Percentiles rank a stretch among this genome's conserved stretches.
phyloP scores from a whole-genome alignment of 1,139 yeast species.

The Geotrichum armillariae region DNA sequence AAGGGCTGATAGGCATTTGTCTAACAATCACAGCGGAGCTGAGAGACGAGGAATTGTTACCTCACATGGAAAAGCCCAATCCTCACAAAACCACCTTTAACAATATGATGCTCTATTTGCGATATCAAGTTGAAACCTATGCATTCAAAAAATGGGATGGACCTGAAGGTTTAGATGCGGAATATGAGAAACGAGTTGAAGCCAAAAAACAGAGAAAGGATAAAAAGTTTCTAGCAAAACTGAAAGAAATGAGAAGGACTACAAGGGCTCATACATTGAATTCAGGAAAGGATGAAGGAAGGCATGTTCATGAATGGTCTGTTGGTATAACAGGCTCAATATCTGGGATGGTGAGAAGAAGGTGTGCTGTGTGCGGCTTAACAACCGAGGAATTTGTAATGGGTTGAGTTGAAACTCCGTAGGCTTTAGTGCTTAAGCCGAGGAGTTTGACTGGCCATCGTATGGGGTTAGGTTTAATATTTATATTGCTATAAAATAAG shows the following conservation, averaged over 20 bases:
- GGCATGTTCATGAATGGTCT: constrained; percentile 82
- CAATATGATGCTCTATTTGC: constrained; percentile 85
- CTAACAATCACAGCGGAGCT: constrained; percentile 55
- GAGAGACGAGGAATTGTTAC: constrained; percentile 64
- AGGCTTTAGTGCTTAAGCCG: too few species aligned
- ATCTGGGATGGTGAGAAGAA: constrained; percentile 50
- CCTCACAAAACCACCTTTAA: constrained; percentile 90
- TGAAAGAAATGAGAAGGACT: constrained; percentile 83
- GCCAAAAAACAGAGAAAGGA: constrained; percentile 73
- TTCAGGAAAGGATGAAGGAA: constrained; percentile 42
- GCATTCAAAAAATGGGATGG: constrained; percentile 97
- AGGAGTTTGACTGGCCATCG: too few species aligned
- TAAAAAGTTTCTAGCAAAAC: constrained; percentile 69
- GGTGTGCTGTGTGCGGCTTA: constrained; percentile 83
- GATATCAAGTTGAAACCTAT: constrained; percentile 88
- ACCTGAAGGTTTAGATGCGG: constrained; percentile 82
- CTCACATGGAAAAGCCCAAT: constrained; percentile 84
- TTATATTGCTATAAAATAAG: neutral
- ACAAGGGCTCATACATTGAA: constrained; percentile 64
- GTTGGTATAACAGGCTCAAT: constrained; percentile 47
- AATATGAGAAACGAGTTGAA: constrained; percentile 83
- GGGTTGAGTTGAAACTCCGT: constrained; percentile 2
- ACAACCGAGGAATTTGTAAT: constrained; percentile 70
- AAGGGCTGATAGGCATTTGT: neutral
- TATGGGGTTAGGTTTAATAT: too few species aligned